Percentiles rank a stretch among this genome's conserved stretches.
Conservation (phyloP, 2,329 filamentous ascomycete genomes). For the Botrytis tulipae region DNA sequence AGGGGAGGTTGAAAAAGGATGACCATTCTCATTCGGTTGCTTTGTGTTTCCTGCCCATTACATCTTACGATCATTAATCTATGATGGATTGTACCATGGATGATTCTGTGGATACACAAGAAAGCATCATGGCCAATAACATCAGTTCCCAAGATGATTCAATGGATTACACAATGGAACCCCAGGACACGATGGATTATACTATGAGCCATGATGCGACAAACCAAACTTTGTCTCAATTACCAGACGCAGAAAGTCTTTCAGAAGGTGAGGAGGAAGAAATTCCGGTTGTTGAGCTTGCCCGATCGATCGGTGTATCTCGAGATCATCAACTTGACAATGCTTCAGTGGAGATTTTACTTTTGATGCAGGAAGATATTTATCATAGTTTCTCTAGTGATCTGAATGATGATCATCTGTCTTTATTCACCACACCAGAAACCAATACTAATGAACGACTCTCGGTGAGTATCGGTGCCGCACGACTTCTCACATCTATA, state of each 20-base stretch:
- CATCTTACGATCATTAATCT: not conserved
- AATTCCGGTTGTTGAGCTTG: slow-evolving; percentile 34
- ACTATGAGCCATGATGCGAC: not conserved
- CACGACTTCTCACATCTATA: slow-evolving; percentile 30
- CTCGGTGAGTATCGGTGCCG: slow-evolving; percentile 29
- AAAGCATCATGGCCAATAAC: not conserved
- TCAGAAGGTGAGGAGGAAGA: slow-evolving; percentile 26
- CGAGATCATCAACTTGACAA: slow-evolving; percentile 29
- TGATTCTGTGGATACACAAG: not conserved
- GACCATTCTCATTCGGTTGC: not conserved
- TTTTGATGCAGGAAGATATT: slow-evolving; percentile 20
- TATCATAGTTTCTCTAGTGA: not conserved
- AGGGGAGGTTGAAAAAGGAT: not conserved
- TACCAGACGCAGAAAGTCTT: not conserved
- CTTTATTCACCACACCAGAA: slow-evolving; percentile 25
- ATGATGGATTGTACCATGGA: not conserved
- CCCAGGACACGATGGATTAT: not conserved
- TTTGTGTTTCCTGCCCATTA: not conserved
- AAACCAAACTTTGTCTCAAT: not conserved
- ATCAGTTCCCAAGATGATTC: not conserved
- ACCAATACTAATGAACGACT: slow-evolving; percentile 31
- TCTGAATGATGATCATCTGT: slow-evolving; percentile 26
- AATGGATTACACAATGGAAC: not conserved
- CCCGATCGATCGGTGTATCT: slow-evolving; percentile 34
- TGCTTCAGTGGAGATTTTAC: slow-evolving; percentile 25